Evolutionary conservation across 805 yeast genomes (phyloP), one percentile per base, ranked within the genome.

Genomic region (Sugiyamaella floridensis): DNA sequence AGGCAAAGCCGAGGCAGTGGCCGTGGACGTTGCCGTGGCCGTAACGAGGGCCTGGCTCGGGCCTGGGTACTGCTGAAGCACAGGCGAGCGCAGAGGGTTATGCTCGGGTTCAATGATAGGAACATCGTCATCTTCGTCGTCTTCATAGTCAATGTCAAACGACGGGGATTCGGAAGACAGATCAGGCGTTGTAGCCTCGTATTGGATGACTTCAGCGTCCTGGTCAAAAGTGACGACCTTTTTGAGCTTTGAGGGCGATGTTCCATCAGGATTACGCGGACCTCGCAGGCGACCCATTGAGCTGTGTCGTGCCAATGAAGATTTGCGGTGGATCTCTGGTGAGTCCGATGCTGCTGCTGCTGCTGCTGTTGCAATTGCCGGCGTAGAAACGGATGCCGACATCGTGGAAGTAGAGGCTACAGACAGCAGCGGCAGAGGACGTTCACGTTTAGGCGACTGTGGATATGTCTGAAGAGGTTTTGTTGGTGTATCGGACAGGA

Each of bases 191-290:
- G 47, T 42, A 10, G 62, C 40, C 42, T 58, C 64, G 48, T 56
- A 60, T 43, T 59, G 62, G 40, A 60, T 60, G 34, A 60, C 60
- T 45, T 59, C 57, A 15, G 55, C 60, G 9, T 60, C 43, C 32
- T 46, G 45, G 48, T 58, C 57, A 45, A 60, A 60, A 8, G 64
- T 60, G 43, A 60, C 63, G 18, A 59, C 60, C 47, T 60, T 60
- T 43, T 57, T 59, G 20, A 50, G 55, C 47, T 49, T 51, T 4
- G 60, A 34, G 5, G 57, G 55, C 4, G 55, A 46, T n/a, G 20
- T 19, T 2, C 54, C 14, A 15, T 18, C 49, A 8, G 19, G 40
- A 19, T 22, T 40, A 1, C 60, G 51, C 4, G 61, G 63, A 9
- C 61, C 58, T 7, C 50, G 54, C 19, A 58, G 47, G 28, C 57